Evolutionary conservation across 495 filamentous ascomycete genomes (phyloP).

Genomic region (Cercophora scortea): DNA sequence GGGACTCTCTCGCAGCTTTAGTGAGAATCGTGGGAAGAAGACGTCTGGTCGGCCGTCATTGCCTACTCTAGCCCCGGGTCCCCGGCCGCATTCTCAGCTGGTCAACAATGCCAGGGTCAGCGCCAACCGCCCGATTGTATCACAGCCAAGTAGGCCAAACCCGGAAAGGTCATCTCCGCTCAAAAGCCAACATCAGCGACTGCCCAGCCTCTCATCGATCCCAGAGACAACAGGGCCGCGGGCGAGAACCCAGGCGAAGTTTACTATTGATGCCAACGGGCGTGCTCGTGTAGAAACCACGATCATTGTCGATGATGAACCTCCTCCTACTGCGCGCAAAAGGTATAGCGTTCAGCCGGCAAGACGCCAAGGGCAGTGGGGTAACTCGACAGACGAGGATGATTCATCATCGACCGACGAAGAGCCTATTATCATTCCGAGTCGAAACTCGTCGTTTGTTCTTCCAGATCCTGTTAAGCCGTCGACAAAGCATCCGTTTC

Average conservation of each 20-base stretch:
- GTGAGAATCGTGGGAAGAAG: conserved; percentile 39
- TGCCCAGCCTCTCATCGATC: conserved; percentile 42
- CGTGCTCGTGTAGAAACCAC: conserved; percentile 65
- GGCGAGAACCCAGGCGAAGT: conserved; percentile 51
- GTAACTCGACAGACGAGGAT: conserved; percentile 33
- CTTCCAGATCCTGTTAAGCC: conserved; percentile 45
- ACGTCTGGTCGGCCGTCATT: conserved; percentile 20
- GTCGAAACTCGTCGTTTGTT: conserved; percentile 54
- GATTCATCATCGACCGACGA: conserved; percentile 54
- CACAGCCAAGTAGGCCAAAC: conserved; percentile 27
- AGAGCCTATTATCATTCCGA: conserved; percentile 58
- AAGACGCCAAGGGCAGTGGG: conserved; percentile 20
- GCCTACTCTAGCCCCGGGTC: conserved; percentile 28
- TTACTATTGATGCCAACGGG: conserved; percentile 65
- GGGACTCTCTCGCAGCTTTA: conserved; percentile 54
- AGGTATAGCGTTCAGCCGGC: conserved; percentile 21
- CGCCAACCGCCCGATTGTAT: conserved; percentile 23
- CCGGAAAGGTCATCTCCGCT: conserved; percentile 40
- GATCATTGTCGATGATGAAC: conserved; percentile 40
- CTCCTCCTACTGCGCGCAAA: conserved; percentile 19
- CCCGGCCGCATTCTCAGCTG: conserved; percentile 17
- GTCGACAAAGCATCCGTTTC: conserved; percentile 42
- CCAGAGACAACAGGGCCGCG: conserved; percentile 36
- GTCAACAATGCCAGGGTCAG: conserved; percentile 13
- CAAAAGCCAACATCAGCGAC: conserved; percentile 36